Conservation (phyloP, 352 stramenopile species). For the Aphanomyces cochlioides region DNA sequence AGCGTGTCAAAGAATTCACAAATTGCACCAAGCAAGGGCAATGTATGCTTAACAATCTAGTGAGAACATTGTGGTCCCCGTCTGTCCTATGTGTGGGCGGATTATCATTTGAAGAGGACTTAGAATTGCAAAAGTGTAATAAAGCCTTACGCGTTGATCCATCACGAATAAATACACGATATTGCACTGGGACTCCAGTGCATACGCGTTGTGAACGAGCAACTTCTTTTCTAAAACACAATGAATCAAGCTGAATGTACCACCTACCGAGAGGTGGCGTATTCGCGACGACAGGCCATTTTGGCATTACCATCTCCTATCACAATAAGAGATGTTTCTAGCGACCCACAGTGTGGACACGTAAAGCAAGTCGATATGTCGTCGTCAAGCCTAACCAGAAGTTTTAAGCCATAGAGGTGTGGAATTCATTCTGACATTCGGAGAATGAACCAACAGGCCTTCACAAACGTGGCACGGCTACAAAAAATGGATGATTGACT, state of each 20-base stretch:
- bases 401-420: neutral
- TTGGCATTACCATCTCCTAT: neutral
- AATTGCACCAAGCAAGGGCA: neutral
- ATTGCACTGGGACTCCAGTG: neutral
- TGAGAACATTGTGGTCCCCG: neutral
- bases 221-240: slow-evolving; percentile 3
- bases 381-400: neutral
- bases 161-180: neutral
- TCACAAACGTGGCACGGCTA: neutral
- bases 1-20: neutral
- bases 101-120: neutral
- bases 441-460: neutral
- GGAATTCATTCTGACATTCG: neutral
- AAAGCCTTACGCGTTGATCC: neutral
- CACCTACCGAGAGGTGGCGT: neutral
- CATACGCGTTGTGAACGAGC: neutral
- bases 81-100: neutral
- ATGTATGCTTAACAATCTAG: neutral
- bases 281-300: neutral
- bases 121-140: neutral
- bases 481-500: neutral
- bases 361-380: neutral
- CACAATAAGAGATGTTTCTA: neutral
- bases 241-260: neutral
- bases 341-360: neutral